Evolutionary conservation across 2,329 filamentous ascomycete genomes (phyloP).

Genomic region (Calonectria pseudoreteaudii): DNA sequence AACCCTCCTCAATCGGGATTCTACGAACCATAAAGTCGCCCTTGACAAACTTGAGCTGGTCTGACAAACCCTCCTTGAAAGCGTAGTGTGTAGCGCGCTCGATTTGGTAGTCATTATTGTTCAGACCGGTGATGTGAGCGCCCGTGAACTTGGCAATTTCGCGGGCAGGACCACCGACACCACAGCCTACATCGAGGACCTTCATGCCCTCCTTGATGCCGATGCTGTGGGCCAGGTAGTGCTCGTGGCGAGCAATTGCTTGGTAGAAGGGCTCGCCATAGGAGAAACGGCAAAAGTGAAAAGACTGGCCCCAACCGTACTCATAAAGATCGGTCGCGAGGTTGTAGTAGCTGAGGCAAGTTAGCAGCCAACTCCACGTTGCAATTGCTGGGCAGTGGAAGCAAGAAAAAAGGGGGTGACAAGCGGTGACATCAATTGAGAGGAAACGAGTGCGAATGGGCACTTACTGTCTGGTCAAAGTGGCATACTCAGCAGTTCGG

Average conservation of each 20-base stretch:
- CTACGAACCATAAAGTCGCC: slow-evolving; percentile 88
- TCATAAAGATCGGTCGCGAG: slow-evolving; percentile 96
- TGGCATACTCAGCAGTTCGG: slow-evolving; percentile 89
- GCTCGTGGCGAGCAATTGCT: slow-evolving; percentile 95
- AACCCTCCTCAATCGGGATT: neutral
- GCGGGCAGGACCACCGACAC: slow-evolving; percentile 93
- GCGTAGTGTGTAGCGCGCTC: slow-evolving; percentile 91
- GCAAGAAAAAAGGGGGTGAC: neutral
- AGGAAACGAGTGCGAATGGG: neutral
- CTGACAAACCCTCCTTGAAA: slow-evolving; percentile 79
- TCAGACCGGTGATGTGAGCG: slow-evolving; percentile 88
- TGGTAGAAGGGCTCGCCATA: slow-evolving; percentile 88
- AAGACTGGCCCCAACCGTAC: slow-evolving; percentile 95
- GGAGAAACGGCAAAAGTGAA: slow-evolving; percentile 97
- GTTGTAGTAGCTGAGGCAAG: slow-evolving; percentile 83
- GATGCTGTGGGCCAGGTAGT: slow-evolving; percentile 94
- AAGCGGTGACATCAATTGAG: neutral
- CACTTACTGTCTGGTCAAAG: slow-evolving; percentile 88
- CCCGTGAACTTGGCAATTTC: slow-evolving; percentile 98
- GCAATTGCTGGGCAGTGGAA: neutral
- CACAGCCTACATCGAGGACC: slow-evolving; percentile 95
- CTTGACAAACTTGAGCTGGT: slow-evolving; percentile 89
- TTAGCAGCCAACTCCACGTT: slow-evolving; percentile 30
- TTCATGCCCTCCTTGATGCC: slow-evolving; percentile 87
- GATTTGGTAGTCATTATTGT: slow-evolving; percentile 99